These are phyloP conservation scores for Wickerhamomyces chaumierensis DNA, from an alignment of 805 yeast species.

Conservation along the genomic window DNA sequence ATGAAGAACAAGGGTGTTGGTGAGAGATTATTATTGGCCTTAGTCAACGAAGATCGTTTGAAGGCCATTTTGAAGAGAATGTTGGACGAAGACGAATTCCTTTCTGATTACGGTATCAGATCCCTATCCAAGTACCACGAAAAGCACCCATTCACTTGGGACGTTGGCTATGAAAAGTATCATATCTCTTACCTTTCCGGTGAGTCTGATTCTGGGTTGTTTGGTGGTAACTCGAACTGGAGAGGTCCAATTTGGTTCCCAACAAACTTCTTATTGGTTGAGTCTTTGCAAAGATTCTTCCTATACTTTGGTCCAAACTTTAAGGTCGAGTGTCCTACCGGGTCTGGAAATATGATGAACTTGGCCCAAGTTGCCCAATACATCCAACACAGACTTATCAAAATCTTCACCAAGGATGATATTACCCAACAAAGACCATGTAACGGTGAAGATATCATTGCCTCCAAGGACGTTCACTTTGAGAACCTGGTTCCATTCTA, in stretches of 20 bases:
- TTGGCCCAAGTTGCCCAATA: slow-evolving; percentile 87
- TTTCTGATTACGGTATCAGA: slow-evolving; percentile 77
- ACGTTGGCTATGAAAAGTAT: slow-evolving; percentile 65
- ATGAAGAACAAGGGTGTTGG: slow-evolving; percentile 70
- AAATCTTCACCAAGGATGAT: slow-evolving; percentile 59
- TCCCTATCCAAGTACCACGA: slow-evolving; percentile 82
- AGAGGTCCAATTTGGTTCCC: slow-evolving; percentile 98
- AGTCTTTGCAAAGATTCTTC: slow-evolving; percentile 77
- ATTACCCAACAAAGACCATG: slow-evolving; percentile 60
- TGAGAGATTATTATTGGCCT: slow-evolving; percentile 65
- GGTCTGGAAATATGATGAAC: slow-evolving; percentile 65
- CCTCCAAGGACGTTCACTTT: slow-evolving; percentile 56
- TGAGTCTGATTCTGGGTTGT: slow-evolving; percentile 84
- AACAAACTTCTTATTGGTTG: slow-evolving; percentile 74
- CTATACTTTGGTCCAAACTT: slow-evolving; percentile 80
- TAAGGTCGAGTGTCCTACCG: slow-evolving; percentile 81
- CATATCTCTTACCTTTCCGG: slow-evolving; percentile 72
- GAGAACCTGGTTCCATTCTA: slow-evolving; percentile 68
- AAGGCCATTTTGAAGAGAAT: slow-evolving; percentile 63
- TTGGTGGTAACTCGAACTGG: slow-evolving; percentile 97
- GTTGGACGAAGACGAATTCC: slow-evolving; percentile 80
- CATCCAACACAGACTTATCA: slow-evolving; percentile 75
- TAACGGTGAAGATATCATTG: slow-evolving; percentile 57
- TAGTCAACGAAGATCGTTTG: slow-evolving; percentile 73
- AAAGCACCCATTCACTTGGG: slow-evolving; percentile 74